Evolutionary conservation across 225 moss, liverwort and hornwort species (phyloP).

Genomic region (Marchantia paleacea): DNA sequence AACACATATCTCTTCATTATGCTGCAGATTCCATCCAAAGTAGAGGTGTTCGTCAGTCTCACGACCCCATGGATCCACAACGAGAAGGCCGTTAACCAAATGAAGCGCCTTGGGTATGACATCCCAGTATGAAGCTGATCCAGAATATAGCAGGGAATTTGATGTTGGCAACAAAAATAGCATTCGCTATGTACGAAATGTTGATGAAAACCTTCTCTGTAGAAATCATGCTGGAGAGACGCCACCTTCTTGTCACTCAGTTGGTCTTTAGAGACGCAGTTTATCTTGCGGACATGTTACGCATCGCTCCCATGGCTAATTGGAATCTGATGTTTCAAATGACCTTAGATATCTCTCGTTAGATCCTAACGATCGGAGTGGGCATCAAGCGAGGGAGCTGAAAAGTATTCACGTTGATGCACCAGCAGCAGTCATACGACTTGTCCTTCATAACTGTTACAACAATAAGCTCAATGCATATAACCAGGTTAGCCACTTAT

Average conservation of each 20-base stretch:
- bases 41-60: conserved; percentile 82
- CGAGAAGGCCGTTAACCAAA: conserved; percentile 57
- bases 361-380: conserved; percentile 73
- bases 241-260: not conserved
- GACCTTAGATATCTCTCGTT: conserved; percentile 63
- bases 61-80: conserved; percentile 49
- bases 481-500: conserved; percentile 54
- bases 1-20: not conserved
- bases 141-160: no score
- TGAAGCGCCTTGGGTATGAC: conserved; percentile 80
- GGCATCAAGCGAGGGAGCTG: conserved; percentile 78
- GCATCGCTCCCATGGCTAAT: not conserved
- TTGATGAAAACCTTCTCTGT: no score
- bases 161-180: no score
- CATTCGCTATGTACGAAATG: no score
- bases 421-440: conserved; percentile 68
- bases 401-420: conserved; percentile 83
- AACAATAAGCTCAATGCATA: conserved; percentile 57
- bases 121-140: not conserved
- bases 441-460: conserved; percentile 79
- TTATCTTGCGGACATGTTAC: no score
- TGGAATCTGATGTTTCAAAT: not conserved
- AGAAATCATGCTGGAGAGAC: no score
- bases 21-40: conserved; percentile 74
- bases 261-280: no score